A percentile compares a stretch with the other conserved stretches of the same genome.
phyloP scores from a whole-genome alignment of 441 rosid species.

The Codiaeum variegatum region DNA sequence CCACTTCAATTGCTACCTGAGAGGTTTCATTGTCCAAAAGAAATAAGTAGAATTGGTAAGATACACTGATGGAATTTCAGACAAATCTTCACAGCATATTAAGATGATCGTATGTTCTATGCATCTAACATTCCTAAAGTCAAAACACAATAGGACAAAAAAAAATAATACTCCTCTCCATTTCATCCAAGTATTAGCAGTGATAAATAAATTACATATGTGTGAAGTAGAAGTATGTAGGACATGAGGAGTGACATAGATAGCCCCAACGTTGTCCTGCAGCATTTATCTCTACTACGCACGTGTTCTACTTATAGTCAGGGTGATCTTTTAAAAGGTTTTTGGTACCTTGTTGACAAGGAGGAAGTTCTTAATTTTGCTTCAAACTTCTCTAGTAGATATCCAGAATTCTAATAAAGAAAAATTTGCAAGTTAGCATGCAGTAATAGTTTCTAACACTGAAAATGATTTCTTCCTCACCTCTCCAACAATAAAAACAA shows the following conservation, averaged over 20 bases:
- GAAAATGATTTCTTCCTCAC: neutral
- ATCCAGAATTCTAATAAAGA: neutral
- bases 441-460: neutral
- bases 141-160: neutral
- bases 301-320: neutral
- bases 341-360: neutral
- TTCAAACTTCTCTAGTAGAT: neutral
- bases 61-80: conserved; percentile 16
- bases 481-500: neutral
- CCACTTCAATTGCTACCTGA: conserved; percentile 96
- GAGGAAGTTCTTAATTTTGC: neutral
- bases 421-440: neutral
- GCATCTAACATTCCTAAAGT: neutral
- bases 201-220: neutral
- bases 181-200: neutral
- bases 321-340: neutral
- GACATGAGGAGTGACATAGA: neutral
- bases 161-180: neutral
- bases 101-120: neutral
- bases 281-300: neutral
- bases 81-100: neutral
- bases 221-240: neutral
- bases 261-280: neutral
- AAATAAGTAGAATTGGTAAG: conserved; percentile 23
- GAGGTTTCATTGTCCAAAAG: conserved; percentile 24